Conservation (phyloP, 2,329 filamentous ascomycete species). For the Trichoderma brevicompactum region DNA sequence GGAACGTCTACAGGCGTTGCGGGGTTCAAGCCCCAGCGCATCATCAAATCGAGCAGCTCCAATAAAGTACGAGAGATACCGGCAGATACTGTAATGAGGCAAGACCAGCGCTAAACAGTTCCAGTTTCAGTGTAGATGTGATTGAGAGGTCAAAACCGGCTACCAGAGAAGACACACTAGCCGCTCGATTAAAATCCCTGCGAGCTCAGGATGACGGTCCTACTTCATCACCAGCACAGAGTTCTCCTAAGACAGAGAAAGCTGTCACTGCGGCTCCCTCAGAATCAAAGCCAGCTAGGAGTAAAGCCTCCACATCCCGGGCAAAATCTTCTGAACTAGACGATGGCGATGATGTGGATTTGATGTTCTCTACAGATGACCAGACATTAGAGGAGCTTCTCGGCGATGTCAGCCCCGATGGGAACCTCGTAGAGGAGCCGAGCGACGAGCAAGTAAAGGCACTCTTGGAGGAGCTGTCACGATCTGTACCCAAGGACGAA, state of each 20-base stretch:
- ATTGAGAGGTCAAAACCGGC: conserved; percentile 50
- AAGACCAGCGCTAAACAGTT: conserved; percentile 3
- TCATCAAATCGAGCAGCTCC: conserved; percentile 43
- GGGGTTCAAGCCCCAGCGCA: conserved; percentile 38
- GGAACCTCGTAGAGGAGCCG: conserved; percentile 34
- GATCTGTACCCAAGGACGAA: conserved; percentile 39
- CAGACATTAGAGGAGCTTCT: conserved; percentile 58
- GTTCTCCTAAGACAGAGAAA: conserved; percentile 3
- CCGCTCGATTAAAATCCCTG: conserved; percentile 56
- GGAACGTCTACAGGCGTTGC: conserved; percentile 59
- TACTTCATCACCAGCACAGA: conserved; percentile 29
- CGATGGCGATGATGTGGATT: conserved; percentile 45
- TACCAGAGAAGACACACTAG: conserved; percentile 56
- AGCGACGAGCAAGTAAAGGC: conserved; percentile 43
- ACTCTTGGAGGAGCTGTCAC: conserved; percentile 45
- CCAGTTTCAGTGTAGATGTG: conserved; percentile 42
- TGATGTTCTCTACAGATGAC: conserved; percentile 55
- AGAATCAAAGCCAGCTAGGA: neutral
- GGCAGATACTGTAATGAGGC: neutral
- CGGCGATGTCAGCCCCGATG: conserved; percentile 46
- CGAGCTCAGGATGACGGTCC: conserved; percentile 46
- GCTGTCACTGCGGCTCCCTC: neutral
- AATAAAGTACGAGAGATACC: conserved; percentile 46
- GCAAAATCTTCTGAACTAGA: neutral
- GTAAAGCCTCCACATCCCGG: neutral